Evolutionary conservation across 2,329 filamentous ascomycete genomes (phyloP).

Genomic region (Zymoseptoria passerinii): DNA sequence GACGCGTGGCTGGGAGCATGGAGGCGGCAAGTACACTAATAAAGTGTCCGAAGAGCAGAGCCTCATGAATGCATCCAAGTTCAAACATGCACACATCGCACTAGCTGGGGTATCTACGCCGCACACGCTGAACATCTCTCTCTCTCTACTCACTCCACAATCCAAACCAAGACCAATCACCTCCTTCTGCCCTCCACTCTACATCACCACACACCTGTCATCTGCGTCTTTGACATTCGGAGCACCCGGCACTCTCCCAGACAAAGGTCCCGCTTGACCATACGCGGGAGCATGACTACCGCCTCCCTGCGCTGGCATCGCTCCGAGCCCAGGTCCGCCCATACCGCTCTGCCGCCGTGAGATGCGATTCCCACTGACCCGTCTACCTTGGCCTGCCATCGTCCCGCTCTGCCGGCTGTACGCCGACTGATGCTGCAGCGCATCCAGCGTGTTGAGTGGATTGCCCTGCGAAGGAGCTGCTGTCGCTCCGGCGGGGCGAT

Average conservation of each 20-base stretch:
- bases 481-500: slow-evolving; percentile 32
- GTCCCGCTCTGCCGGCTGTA: slow-evolving; percentile 11
- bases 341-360: slow-evolving; percentile 16
- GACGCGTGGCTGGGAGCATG: not conserved
- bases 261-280: slow-evolving; percentile 2
- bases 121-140: not conserved
- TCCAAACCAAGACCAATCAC: not conserved
- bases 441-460: slow-evolving; percentile 28
- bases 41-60: not conserved
- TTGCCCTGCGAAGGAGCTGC: slow-evolving; percentile 25
- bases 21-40: not conserved
- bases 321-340: not conserved
- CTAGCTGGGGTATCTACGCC: not conserved
- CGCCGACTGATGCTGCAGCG: slow-evolving; percentile 24
- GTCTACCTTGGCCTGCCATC: slow-evolving; percentile 6
- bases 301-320: slow-evolving; percentile 1
- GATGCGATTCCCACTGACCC: slow-evolving; percentile 12
- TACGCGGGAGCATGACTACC: slow-evolving; percentile 8
- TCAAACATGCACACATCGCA: not conserved
- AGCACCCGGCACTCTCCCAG: slow-evolving; percentile 13
- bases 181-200: not conserved
- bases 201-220: slow-evolving; percentile 45
- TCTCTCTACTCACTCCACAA: not conserved
- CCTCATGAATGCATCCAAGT: not conserved
- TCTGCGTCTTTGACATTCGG: slow-evolving; percentile 25